Percentiles rank a stretch among this genome's conserved stretches.
These are phyloP conservation scores for Populus davidiana DNA, from an alignment of 345 rosid genomes.

Conservation along the genomic window DNA sequence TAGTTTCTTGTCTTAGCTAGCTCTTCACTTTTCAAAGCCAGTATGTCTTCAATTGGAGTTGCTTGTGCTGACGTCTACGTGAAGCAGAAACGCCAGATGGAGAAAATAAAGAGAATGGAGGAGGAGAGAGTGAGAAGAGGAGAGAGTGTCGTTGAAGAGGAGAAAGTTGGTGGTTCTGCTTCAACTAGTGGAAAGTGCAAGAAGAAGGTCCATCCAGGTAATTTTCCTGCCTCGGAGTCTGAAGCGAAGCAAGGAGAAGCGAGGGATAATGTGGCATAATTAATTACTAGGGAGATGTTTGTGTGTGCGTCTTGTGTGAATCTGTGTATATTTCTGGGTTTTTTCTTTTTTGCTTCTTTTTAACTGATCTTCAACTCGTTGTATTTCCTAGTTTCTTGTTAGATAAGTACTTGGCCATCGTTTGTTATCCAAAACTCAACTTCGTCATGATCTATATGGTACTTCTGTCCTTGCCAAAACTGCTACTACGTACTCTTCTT, in stretches of 20 bases:
- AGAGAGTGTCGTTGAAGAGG: not conserved
- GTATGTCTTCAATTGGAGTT: conserved; percentile 28
- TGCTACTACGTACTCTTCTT: not conserved
- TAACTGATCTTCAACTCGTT: not conserved
- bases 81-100: conserved; percentile 15
- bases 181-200: not conserved
- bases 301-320: not conserved
- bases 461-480: not conserved
- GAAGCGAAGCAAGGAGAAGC: conserved; percentile 3
- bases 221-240: not conserved
- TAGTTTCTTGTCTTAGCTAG: not conserved
- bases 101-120: conserved; percentile 26
- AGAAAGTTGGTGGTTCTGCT: conserved; percentile 7
- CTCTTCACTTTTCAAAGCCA: not conserved
- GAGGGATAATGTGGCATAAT: not conserved
- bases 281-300: not conserved
- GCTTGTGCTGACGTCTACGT: conserved; percentile 16
- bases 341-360: no score
- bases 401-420: not conserved
- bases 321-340: no score
- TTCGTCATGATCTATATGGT: not conserved
- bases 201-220: conserved; percentile 14
- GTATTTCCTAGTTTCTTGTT: not conserved
- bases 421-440: not conserved
- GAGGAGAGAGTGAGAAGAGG: conserved; percentile 10